A percentile compares a stretch with the other conserved stretches of the same genome.
Conservation (phyloP, 106 monocot species). For the Ottelia alismoides region DNA sequence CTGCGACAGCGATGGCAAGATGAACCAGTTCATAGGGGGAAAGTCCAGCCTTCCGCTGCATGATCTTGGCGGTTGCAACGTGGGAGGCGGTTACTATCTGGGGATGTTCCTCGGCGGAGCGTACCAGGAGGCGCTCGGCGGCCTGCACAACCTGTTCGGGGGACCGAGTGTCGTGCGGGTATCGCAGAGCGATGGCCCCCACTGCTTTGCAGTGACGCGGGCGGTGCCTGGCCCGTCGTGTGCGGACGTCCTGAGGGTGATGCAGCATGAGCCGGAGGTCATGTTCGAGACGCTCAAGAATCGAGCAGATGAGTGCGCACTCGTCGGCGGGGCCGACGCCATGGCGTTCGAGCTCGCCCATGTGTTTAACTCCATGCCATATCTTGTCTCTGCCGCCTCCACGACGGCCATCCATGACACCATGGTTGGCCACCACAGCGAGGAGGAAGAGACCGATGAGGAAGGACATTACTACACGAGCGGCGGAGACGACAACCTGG, state of each 20-base stretch:
- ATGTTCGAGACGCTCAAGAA: conserved; percentile 81
- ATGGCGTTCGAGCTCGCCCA: conserved; percentile 21
- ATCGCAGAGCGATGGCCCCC: conserved; percentile 72
- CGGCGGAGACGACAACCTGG: neutral
- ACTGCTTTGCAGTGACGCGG: conserved; percentile 74
- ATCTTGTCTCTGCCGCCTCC: conserved; percentile 22
- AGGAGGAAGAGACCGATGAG: too few relatives aligned
- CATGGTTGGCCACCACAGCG: neutral
- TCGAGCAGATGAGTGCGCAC: conserved; percentile 36
- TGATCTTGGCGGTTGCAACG: conserved; percentile 24
- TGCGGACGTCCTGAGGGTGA: conserved; percentile 72
- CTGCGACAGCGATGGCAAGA: conserved; percentile 94
- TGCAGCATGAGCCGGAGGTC: conserved; percentile 94
- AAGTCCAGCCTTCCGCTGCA: conserved; percentile 58
- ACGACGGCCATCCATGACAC: conserved; percentile 2
- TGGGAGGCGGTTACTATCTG: conserved; percentile 57
- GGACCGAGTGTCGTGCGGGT: conserved; percentile 94
- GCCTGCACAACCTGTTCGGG: conserved; percentile 91
- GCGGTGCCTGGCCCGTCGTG: conserved; percentile 63
- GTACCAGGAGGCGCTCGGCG: conserved; percentile 97
- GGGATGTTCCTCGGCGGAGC: conserved; percentile 99
- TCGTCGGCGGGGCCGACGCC: conserved; percentile 1
- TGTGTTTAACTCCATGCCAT: conserved; percentile 84
- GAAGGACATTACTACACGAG: neutral
- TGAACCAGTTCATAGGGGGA: conserved; percentile 67